Conservation (phyloP, 495 filamentous ascomycete genomes). For the Usnea hakonensis region DNA sequence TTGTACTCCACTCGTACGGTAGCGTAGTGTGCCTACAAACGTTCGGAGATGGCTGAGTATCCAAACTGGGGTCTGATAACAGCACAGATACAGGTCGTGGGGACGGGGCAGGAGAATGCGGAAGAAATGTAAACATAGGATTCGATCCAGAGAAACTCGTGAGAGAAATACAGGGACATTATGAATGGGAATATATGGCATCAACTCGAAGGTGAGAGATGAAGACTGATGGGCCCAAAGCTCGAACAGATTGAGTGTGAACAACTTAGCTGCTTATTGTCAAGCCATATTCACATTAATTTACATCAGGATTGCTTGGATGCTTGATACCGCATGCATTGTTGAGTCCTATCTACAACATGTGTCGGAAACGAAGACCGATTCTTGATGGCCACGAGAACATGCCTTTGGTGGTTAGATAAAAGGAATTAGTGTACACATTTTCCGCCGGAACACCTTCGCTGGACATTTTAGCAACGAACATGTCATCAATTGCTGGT, state of each 20-base stretch:
- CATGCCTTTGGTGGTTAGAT: neutral
- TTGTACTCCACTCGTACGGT: no score
- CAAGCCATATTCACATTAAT: neutral
- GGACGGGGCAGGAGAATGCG: no score
- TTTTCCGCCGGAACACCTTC: constrained; percentile 13
- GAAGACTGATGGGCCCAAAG: neutral
- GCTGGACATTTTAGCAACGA: constrained; percentile 2
- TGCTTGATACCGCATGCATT: neutral
- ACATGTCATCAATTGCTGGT: neutral
- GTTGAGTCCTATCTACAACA: neutral
- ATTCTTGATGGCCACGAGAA: neutral
- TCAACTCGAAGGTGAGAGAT: neutral
- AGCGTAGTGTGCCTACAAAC: no score
- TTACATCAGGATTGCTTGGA: neutral
- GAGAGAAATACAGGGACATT: no score
- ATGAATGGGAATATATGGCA: no score
- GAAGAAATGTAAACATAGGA: no score
- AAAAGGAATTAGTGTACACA: neutral
- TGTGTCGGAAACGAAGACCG: neutral
- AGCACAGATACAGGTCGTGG: no score
- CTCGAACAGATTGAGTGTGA: neutral
- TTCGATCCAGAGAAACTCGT: no score
- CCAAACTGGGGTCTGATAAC: no score
- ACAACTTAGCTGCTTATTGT: neutral
- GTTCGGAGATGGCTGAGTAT: no score